Evolutionary conservation across 225 moss, liverwort and hornwort genomes (phyloP), one percentile per base, ranked within the genome.

Genomic region (Asterella californica): DNA sequence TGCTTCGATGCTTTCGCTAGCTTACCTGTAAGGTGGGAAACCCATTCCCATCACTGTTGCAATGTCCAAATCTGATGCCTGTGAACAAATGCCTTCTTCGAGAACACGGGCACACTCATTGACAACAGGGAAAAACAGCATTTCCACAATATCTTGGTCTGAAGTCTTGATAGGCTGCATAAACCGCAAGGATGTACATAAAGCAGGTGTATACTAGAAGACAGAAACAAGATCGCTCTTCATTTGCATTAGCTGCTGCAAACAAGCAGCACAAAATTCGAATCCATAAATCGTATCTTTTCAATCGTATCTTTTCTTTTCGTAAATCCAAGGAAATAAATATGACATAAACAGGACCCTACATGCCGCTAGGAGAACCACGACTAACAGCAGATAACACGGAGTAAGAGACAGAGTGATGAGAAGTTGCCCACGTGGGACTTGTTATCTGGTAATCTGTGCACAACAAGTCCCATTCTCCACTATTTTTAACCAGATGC

Each of bases 41-140:
- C 99, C 99, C 99, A 99, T 99, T 83, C 99, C 99, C 87, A 99
- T 84, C 72, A 99, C 95, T 38, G 89, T 86, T 49, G 95, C 90
- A 81, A 99, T 95, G 75, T 99, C 99, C 70, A 99, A 85, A 83
- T 99, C 99, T 68, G 95, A 88, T 47, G 95, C 87, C 82, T 95
- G 86, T 60, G 88, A 72, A 66, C 95, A 89, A 79, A 99, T 90
- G 73, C 90, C 91, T 83, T 99, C 99, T 74, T 92, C 91, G 60
- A 95, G 86, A 53, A 99, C 93, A 62, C 91, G 93, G 57, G 95
- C 95, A 78, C 93, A 84, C 83, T 99, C 99, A 83, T 99, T 99
- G 54, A 99, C 88, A 48, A 99, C 90, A 79, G 99, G 99, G 89
- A 99, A 99, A 81, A 99, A 88, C 53, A 92, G 76, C 91, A 99